Evolutionary conservation across 2,329 filamentous ascomycete species (phyloP).

Genomic region (Neoascochyta sp.): DNA sequence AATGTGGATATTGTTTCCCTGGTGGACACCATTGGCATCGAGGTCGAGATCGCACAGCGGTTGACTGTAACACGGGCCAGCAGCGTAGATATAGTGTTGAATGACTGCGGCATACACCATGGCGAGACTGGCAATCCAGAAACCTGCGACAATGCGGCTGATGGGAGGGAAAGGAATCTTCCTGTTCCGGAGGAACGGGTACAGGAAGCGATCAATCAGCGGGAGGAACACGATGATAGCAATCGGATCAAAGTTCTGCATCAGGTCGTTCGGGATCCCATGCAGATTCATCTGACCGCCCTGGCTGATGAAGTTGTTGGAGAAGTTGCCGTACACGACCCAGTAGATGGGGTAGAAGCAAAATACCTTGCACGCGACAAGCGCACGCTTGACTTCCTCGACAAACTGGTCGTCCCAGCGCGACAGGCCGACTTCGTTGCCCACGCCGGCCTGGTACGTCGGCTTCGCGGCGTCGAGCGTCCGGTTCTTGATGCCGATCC

Average conservation of each 20-base stretch:
- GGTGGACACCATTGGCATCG: slow-evolving; percentile 13
- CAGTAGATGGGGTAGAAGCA: slow-evolving; percentile 23
- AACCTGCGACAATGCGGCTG: slow-evolving; percentile 18
- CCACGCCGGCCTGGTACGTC: slow-evolving; percentile 2
- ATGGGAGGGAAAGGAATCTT: slow-evolving; percentile 22
- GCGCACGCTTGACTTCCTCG: slow-evolving; percentile 7
- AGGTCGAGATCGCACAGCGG: slow-evolving; percentile 26
- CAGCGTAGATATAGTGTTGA: slow-evolving; percentile 34
- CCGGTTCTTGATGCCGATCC: slow-evolving; percentile 4
- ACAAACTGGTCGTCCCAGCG: slow-evolving; percentile 6
- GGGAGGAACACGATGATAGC: slow-evolving; percentile 25
- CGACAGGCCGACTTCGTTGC: slow-evolving; percentile 1
- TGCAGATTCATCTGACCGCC: slow-evolving; percentile 26
- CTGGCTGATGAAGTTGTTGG: slow-evolving; percentile 31
- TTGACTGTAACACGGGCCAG: slow-evolving; percentile 45
- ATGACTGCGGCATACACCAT: slow-evolving; percentile 26
- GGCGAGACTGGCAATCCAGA: slow-evolving; percentile 14
- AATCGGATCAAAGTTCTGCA: slow-evolving; percentile 21
- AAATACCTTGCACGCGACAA: slow-evolving; percentile 12
- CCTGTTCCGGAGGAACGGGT: slow-evolving; percentile 14
- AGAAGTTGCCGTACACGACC: slow-evolving; percentile 28
- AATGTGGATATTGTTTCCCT: slow-evolving; percentile 37
- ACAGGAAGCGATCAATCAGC: slow-evolving; percentile 18
- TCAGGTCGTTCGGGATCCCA: slow-evolving; percentile 32
- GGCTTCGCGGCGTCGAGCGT: slow-evolving; percentile 8